These are phyloP conservation scores for Verticillium klebahnii DNA, from an alignment of 2,329 filamentous ascomycete species.

Conservation along the genomic window DNA sequence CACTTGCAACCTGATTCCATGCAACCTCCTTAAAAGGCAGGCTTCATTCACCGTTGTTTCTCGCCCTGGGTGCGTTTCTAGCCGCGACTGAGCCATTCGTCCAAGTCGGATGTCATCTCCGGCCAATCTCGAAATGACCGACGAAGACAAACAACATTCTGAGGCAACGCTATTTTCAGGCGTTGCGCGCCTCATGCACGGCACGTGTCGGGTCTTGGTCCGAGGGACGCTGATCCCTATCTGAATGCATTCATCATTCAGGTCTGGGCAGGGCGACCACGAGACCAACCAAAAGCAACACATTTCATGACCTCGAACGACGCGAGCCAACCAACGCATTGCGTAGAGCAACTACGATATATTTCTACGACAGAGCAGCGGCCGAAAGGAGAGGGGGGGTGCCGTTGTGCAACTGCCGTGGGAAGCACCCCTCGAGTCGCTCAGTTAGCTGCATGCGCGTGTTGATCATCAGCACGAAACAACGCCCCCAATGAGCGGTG, in stretches of 20 bases:
- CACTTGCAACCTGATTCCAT: too few relatives aligned
- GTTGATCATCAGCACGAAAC: background rate
- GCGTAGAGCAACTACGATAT: background rate
- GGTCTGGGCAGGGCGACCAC: background rate
- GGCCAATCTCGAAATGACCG: background rate
- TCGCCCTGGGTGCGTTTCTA: background rate
- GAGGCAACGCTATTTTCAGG: background rate
- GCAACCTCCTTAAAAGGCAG: too few relatives aligned
- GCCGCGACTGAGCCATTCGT: background rate
- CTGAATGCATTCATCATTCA: background rate
- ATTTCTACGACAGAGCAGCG: background rate
- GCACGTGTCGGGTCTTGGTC: background rate
- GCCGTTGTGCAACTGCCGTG: background rate
- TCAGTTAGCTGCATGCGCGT: background rate
- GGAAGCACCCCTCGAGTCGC: background rate
- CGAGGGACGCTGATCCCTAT: background rate
- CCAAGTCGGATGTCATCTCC: background rate
- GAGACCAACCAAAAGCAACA: background rate
- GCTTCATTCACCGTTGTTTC: background rate
- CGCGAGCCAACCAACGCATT: too few relatives aligned
- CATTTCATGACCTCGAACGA: too few relatives aligned
- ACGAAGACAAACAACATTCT: background rate
- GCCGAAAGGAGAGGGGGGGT: background rate
- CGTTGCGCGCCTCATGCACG: too few relatives aligned
- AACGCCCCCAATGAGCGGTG: background rate